Conservation (phyloP, 306 rosid genomes). For the Cicer yamashitae region DNA sequence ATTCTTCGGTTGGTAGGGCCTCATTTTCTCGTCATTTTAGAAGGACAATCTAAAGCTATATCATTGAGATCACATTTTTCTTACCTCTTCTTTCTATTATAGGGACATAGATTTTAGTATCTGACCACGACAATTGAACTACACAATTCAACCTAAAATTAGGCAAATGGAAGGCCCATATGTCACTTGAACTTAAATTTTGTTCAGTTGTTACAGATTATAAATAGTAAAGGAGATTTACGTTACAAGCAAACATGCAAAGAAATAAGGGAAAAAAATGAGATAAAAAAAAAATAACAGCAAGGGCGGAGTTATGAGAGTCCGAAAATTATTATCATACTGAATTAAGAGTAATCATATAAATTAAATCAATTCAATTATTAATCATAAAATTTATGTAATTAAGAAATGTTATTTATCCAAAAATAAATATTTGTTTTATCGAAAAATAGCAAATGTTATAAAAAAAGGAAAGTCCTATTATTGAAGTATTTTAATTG, state of each 20-base stretch:
- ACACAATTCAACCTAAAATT: conserved; percentile 36
- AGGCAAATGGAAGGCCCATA: conserved; percentile 32
- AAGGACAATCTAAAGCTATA: conserved; percentile 44
- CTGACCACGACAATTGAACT: conserved; percentile 51
- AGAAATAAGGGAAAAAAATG: background rate
- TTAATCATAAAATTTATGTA: no score
- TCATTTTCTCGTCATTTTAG: conserved; percentile 46
- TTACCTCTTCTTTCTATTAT: conserved; percentile 30
- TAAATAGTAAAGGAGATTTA: conserved; percentile 29
- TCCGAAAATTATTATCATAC: no score
- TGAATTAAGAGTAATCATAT: no score
- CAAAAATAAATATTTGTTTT: no score
- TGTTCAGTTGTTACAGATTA: conserved; percentile 24
- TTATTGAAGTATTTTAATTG: no score
- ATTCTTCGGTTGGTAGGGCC: conserved; percentile 52
- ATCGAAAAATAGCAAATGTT: no score
- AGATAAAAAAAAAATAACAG: background rate
- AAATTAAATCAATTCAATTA: no score
- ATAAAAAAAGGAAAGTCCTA: no score
- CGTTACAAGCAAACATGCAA: conserved; percentile 39
- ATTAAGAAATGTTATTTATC: no score
- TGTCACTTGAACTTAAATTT: conserved; percentile 31
- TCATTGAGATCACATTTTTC: conserved; percentile 22
- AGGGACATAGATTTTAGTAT: conserved; percentile 48
- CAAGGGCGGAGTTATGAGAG: no score